phyloP scores from a whole-genome alignment of 2,329 filamentous ascomycete species.

The Trichoderma asperellum region DNA sequence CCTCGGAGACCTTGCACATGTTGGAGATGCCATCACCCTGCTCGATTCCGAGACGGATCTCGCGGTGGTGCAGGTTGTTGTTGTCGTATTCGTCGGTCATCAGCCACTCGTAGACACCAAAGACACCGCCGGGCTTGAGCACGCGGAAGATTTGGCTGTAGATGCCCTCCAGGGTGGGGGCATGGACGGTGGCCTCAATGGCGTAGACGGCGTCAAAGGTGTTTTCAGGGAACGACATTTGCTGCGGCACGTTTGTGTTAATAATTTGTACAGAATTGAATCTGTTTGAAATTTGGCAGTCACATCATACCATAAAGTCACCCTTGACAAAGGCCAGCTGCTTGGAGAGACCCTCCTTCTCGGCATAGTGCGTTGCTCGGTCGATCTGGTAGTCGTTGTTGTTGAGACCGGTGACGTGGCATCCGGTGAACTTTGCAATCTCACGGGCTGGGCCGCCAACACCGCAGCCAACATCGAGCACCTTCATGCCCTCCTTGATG shows the following conservation, averaged over 20 bases:
- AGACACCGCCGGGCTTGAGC: constrained; percentile 89
- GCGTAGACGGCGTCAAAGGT: constrained; percentile 91
- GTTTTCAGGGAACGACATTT: constrained; percentile 90
- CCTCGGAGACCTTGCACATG: constrained; percentile 85
- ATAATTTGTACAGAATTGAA: neutral
- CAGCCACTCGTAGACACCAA: constrained; percentile 95
- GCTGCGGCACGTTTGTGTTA: constrained; percentile 12
- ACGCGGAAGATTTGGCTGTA: constrained; percentile 91
- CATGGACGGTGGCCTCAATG: constrained; percentile 92
- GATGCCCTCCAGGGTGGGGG: constrained; percentile 81
- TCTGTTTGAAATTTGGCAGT: neutral
- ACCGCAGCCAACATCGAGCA: constrained; percentile 94
- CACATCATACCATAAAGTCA: constrained; percentile 73
- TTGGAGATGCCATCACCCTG: constrained; percentile 92
- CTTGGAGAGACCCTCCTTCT: constrained; percentile 73
- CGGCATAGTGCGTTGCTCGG: constrained; percentile 78
- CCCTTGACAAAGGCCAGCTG: constrained; percentile 86
- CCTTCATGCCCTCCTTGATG: constrained; percentile 78
- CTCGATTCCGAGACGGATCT: constrained; percentile 88
- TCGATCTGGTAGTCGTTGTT: constrained; percentile 98
- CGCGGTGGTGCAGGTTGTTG: constrained; percentile 76
- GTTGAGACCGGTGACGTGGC: constrained; percentile 85
- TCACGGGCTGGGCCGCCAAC: constrained; percentile 92
- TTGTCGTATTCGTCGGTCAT: constrained; percentile 97
- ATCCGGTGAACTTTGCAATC: constrained; percentile 89